Conservation (phyloP, 768 basidiomycete genomes). For the Mycena venus region DNA sequence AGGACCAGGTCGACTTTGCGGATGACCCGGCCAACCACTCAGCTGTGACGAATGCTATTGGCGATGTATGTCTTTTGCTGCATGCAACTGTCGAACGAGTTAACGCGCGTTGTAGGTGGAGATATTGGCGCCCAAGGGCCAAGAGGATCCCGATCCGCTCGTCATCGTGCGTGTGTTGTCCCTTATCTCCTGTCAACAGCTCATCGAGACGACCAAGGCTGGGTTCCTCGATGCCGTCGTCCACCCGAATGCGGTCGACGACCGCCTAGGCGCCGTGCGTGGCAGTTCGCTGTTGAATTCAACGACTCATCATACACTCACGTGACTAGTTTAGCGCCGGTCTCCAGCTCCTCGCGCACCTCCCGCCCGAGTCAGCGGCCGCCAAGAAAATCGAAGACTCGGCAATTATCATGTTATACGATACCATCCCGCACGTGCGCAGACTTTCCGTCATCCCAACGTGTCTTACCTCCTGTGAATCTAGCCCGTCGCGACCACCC, state of each 20-base stretch:
- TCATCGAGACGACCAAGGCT: conserved; percentile 27
- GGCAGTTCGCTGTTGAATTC: background rate
- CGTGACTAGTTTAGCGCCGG: conserved; percentile 42
- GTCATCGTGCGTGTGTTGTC: background rate
- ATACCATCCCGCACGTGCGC: conserved; percentile 71
- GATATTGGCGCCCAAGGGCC: background rate
- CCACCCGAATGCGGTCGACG: conserved; percentile 55
- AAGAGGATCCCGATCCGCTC: background rate
- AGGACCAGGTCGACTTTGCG: too few relatives aligned
- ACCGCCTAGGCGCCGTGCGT: conserved; percentile 50
- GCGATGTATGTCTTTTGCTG: background rate
- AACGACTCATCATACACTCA: background rate
- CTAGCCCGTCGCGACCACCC: background rate
- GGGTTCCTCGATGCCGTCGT: conserved; percentile 43
- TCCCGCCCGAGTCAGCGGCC: conserved; percentile 32
- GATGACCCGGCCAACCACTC: too few relatives aligned
- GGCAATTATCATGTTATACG: conserved; percentile 59
- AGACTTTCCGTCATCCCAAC: background rate
- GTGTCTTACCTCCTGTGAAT: background rate
- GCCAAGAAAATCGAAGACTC: conserved; percentile 37
- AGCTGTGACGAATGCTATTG: too few relatives aligned
- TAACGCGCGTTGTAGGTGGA: background rate
- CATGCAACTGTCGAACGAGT: background rate
- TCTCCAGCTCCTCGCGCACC: conserved; percentile 42
- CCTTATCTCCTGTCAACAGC: background rate